Evolutionary conservation across 805 yeast species (phyloP), one percentile per base, ranked within the genome.

Genomic region (Nakazawaea sp.): DNA sequence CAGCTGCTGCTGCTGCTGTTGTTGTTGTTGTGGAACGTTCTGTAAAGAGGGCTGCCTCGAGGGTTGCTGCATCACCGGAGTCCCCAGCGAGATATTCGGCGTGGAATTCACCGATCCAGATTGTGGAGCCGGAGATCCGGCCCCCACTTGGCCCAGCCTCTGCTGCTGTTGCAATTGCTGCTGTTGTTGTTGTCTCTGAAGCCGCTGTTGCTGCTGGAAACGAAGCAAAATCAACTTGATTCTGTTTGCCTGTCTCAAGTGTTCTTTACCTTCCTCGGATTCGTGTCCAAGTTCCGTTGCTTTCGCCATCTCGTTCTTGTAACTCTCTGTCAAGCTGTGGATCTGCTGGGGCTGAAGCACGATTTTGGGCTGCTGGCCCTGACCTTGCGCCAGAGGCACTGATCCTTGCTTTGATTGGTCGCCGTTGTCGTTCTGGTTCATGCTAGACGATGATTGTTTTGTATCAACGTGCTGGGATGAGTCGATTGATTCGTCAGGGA

Each of bases 201-300:
- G 15, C 46, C 61, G 48, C 48, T 69, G 66, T 44, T 72, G 75
- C 9, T 64, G 65, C 43, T 69, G 73, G 48, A 72, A 75, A 38
- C 70, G 72, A 35, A 78, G 61, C 49, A 81, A 62, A 24, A 81
- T 64, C 31, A 72, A 72, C 52, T 75, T 79, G 44, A 81, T 75
- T 38, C 70, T 70, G 30, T 80, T 77, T 3, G 86, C 87, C 43
- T 72, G 75, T 42, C 65, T 66, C 46, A 74, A 58, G 47, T 80
- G 81, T 43, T 75, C 78, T 46, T 73, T 72, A 15, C 86, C 87
- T 41, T 66, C 75, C 0, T 72, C 76, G 0, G 79, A 68, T 18
- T 70, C 73, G 24, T 66, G 65, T 3, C 86, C 85, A 1, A 79
- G 70, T 13, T 69, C 70, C 47, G 72, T 75, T 1, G 87, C 88